Conservation (phyloP, 345 rosid genomes). For the Salix koriyanagi region DNA sequence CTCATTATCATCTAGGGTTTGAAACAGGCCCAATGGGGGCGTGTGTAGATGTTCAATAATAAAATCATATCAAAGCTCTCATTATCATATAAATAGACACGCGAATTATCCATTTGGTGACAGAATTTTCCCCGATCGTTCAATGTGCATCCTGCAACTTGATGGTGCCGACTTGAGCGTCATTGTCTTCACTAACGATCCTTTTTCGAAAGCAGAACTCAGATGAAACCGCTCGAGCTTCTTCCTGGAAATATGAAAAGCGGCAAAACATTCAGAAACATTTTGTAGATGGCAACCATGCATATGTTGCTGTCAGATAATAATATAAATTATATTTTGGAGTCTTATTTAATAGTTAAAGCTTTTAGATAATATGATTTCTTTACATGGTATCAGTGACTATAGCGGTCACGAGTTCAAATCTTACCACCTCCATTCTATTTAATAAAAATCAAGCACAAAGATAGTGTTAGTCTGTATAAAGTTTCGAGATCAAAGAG, state of each 20-base stretch:
- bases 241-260: background rate
- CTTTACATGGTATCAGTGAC: too few species aligned
- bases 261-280: background rate
- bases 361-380: too few species aligned
- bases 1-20: background rate
- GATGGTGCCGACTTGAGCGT: background rate
- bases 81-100: background rate
- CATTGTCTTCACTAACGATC: background rate
- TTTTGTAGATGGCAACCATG: background rate
- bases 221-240: background rate
- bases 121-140: background rate
- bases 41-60: background rate
- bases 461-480: too few species aligned
- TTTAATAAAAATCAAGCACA: too few species aligned
- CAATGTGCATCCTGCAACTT: background rate
- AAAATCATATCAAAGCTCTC: background rate
- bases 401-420: rapidly evolving
- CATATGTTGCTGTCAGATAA: too few species aligned
- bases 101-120: background rate
- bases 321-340: too few species aligned
- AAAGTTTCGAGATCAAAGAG: too few species aligned
- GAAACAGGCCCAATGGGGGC: background rate
- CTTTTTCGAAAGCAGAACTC: background rate
- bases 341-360: too few species aligned
- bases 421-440: rapidly evolving